These are phyloP conservation scores for Lactarius sp. DNA, from an alignment of 768 basidiomycete species.

Conservation along the genomic window DNA sequence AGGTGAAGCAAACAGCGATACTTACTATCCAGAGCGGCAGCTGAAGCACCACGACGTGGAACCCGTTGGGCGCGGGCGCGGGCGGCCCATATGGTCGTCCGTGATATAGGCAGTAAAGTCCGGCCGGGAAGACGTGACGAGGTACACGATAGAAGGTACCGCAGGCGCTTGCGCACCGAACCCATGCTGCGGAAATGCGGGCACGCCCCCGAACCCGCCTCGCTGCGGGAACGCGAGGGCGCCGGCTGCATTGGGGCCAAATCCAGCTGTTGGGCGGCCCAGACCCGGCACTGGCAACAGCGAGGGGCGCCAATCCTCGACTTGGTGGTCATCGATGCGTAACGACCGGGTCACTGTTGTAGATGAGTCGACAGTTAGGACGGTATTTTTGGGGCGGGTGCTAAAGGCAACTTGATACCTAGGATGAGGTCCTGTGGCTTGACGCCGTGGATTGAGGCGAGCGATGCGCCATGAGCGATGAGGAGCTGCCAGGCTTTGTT, in stretches of 20 bases:
- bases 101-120: conserved; percentile 21
- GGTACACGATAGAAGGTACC: conserved; percentile 22
- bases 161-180: not conserved
- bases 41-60: conserved; percentile 25
- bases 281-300: not conserved
- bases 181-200: conserved; percentile 10
- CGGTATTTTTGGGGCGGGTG: too few species aligned
- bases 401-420: too few species aligned
- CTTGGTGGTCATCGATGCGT: conserved; percentile 13
- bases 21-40: conserved; percentile 22
- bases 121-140: conserved; percentile 19
- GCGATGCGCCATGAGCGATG: too few species aligned
- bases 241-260: not conserved
- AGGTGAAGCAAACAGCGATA: not conserved
- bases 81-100: conserved; percentile 24
- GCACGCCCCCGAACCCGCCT: conserved; percentile 4
- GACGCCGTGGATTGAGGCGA: too few species aligned
- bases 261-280: not conserved
- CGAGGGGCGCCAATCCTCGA: conserved; percentile 21
- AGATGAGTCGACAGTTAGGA: not conserved
- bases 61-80: conserved; percentile 11
- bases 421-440: too few species aligned
- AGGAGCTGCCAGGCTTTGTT: too few species aligned
- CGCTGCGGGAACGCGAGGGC: not conserved
- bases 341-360: conserved; percentile 18